These are phyloP conservation scores for Edaphochlamys debaryana DNA, from an alignment of 139 green algal genomes.

Conservation along the genomic window DNA sequence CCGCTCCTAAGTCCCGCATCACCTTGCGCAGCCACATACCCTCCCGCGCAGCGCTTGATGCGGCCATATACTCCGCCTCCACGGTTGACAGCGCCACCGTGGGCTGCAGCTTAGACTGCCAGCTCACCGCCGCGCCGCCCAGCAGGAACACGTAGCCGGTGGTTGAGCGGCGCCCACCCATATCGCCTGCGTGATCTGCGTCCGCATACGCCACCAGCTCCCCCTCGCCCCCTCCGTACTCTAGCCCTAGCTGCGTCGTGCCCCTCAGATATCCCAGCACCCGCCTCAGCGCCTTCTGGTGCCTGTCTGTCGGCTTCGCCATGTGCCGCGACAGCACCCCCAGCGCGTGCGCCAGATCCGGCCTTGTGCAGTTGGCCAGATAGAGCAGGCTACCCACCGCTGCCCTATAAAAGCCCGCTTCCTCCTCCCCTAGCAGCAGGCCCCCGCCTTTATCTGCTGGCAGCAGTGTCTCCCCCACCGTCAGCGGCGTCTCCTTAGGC, in stretches of 20 bases:
- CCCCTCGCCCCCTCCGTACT: neutral
- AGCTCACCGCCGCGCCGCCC: neutral
- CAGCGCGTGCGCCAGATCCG: slow-evolving; percentile 5
- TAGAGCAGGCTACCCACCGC: slow-evolving; percentile 5
- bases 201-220: neutral
- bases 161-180: slow-evolving; percentile 19
- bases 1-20: neutral
- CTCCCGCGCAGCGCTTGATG: neutral
- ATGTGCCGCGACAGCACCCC: neutral
- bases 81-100: neutral
- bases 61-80: slow-evolving; percentile 20
- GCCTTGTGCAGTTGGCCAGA: neutral
- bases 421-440: too few species aligned
- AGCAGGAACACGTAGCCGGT: neutral
- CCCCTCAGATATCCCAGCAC: neutral
- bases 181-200: neutral
- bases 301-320: neutral
- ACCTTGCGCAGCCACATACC: neutral
- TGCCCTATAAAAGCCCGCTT: neutral
- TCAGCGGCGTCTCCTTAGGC: neutral
- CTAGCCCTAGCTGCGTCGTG: neutral
- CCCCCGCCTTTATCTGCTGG: neutral
- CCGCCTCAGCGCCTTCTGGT: neutral
- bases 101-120: slow-evolving; percentile 4
- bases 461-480: too few species aligned